A percentile compares a stretch with the other conserved stretches of the same genome.
phyloP scores from a whole-genome alignment of 129 eudicot genomes.

The Arctium minus region DNA sequence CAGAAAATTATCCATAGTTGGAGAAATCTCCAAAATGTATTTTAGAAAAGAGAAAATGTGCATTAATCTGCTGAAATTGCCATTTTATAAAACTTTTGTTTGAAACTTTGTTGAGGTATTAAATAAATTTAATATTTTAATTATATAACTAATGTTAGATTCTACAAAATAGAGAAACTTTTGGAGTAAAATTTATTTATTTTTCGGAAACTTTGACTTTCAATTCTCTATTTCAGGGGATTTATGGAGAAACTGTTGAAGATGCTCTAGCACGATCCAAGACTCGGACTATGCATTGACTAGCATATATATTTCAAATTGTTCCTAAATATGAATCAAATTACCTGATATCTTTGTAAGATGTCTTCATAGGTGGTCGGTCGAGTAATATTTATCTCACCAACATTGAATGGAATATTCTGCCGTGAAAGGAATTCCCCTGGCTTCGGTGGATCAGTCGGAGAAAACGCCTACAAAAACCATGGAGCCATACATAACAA shows the following conservation, averaged over 20 bases:
- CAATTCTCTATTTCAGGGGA: not conserved
- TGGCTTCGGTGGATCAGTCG: conserved; percentile 69
- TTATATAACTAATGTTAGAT: not conserved
- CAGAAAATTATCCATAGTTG: not conserved
- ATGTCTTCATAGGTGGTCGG: conserved; percentile 68
- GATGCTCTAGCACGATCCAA: not conserved
- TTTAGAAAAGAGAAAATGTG: not conserved
- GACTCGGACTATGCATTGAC: not conserved
- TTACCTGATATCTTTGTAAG: conserved; percentile 86
- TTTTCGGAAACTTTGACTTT: not conserved
- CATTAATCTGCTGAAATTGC: not conserved
- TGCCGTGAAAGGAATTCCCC: conserved; percentile 79
- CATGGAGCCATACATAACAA: not conserved
- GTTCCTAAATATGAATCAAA: not conserved
- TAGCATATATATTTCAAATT: conserved; percentile 3
- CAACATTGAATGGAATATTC: conserved; percentile 65
- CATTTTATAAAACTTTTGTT: not conserved
- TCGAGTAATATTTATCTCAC: conserved; percentile 40
- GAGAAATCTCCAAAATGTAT: not conserved
- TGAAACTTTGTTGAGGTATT: not conserved
- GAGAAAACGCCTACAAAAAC: conserved; percentile 73
- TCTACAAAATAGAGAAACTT: not conserved
- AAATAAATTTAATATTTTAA: too few species aligned
- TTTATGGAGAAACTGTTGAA: not conserved
- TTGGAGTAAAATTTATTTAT: not conserved